Base-by-base conservation (phyloP, 345 rosid genomes). In the Populus ilicifolia region DNA sequence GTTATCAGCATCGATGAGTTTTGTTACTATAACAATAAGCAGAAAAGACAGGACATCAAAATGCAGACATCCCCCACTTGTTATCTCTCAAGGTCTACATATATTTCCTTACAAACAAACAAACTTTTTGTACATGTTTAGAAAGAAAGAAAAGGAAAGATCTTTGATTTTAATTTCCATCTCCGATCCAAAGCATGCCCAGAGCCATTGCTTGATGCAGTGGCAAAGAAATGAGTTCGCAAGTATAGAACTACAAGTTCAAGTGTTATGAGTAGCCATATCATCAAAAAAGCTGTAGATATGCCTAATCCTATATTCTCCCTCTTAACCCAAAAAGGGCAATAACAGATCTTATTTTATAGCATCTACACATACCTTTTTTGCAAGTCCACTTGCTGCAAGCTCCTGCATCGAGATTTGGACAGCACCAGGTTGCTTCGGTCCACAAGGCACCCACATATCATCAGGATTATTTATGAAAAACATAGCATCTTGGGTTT, bases 401-500 rank as follows among this genome's bases (percentile, higher is more conserved):
- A 94, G 87, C 59, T 94, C 98, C 87, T 90, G 92, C 93, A 94
- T 91, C 21, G 93, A 73, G 48, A 88, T 88, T 77, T 88, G 93
- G 76, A 92, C 87, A 67, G 96, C 92, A 74, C 93, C 94, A 13
- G 70, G 87, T 74, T 92, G 96, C 83, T 86, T 92, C 62, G 96
- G 94, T 74, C 94, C 98, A 85, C 97, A 94, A 20, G 98, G 98
- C 69, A 92, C 84, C 93, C 89, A 94, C 88, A 88, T 81, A 69
- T 78, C 96, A 79, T 88, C 81, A 48, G 91, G 38, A 43, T 90
- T 82, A 81, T 91, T 87, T 63, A 78, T 71, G 44, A 94, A 94
- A 80, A 74, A 94, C 96, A 91, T 90, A 20, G 98, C 98, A 83
- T 94, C 97, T 72, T 89, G 94, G 9, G 97, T 92, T 84, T 94